A percentile compares a stretch with the other conserved stretches of the same genome.
These are phyloP conservation scores for Arbutus unedo DNA, from an alignment of 148 eudicot genomes.

Conservation along the genomic window DNA sequence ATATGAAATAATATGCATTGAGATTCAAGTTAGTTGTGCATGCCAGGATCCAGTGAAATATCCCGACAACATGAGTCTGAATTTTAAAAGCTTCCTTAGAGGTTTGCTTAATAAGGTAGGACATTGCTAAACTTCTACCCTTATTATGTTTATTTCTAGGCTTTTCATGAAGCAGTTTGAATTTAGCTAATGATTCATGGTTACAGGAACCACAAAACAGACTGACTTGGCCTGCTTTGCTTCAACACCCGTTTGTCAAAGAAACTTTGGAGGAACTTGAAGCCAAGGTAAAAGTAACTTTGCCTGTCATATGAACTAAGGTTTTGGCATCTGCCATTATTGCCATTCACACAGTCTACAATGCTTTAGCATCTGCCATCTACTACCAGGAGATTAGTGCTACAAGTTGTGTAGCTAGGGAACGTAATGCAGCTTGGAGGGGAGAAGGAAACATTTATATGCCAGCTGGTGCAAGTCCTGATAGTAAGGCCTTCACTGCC, in stretches of 20 bases:
- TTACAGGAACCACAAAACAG: constrained; percentile 83
- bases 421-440: constrained; percentile 46
- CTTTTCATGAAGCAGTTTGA: constrained; percentile 13
- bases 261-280: constrained; percentile 52
- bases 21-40: neutral
- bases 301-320: neutral
- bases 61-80: constrained; percentile 88
- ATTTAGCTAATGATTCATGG: constrained; percentile 21
- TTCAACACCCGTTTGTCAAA: constrained; percentile 86
- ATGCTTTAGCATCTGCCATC: neutral
- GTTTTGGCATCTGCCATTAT: too few species aligned
- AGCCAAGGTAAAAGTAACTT: constrained; percentile 32
- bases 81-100: constrained; percentile 77
- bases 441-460: constrained; percentile 42
- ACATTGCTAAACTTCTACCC: neutral
- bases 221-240: constrained; percentile 91
- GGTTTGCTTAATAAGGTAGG: constrained; percentile 93
- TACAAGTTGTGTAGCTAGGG: constrained; percentile 39
- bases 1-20: neutral
- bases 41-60: constrained; percentile 94
- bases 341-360: neutral
- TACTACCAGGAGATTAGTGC: constrained; percentile 52
- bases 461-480: constrained; percentile 44
- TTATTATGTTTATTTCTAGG: neutral
- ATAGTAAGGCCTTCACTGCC: constrained; percentile 43